Evolutionary conservation across 768 basidiomycete genomes (phyloP).

Genomic region (Lanmaoa rubissima): DNA sequence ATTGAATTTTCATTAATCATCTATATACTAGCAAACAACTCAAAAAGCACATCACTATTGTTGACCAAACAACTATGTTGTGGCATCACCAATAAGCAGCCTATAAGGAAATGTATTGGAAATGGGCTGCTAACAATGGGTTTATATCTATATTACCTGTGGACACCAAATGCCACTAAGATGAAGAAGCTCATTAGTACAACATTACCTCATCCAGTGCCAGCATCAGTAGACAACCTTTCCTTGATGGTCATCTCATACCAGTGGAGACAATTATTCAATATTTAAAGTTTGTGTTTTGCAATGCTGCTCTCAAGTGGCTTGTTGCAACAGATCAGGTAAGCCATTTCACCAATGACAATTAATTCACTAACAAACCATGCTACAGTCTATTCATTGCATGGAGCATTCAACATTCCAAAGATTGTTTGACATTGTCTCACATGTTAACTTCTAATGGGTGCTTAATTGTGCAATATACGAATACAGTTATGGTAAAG

Average conservation of each 20-base stretch:
- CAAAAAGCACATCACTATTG: neutral
- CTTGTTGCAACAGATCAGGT: slow-evolving; percentile 4
- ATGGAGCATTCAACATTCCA: too few species aligned
- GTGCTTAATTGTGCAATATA: too few species aligned
- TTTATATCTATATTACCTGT: neutral
- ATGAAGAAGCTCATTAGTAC: neutral
- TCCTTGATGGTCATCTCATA: neutral
- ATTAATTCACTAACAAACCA: neutral
- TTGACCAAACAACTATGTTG: neutral
- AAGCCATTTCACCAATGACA: neutral
- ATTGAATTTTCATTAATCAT: too few species aligned
- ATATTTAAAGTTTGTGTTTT: neutral
- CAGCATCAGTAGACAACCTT: neutral
- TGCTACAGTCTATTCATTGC: slow-evolving; percentile 1
- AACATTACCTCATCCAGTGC: neutral
- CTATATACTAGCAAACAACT: neutral
- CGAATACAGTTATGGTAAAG: too few species aligned
- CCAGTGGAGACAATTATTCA: neutral
- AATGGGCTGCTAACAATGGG: slow-evolving; percentile 1
- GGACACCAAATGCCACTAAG: neutral
- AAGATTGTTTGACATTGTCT: too few species aligned
- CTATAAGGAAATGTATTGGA: neutral
- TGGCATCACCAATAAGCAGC: neutral
- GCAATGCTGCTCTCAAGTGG: neutral
- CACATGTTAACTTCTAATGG: too few species aligned